These are phyloP conservation scores for Penicillium sclerotigenum DNA, from an alignment of 2,329 filamentous ascomycete genomes.

Conservation along the genomic window DNA sequence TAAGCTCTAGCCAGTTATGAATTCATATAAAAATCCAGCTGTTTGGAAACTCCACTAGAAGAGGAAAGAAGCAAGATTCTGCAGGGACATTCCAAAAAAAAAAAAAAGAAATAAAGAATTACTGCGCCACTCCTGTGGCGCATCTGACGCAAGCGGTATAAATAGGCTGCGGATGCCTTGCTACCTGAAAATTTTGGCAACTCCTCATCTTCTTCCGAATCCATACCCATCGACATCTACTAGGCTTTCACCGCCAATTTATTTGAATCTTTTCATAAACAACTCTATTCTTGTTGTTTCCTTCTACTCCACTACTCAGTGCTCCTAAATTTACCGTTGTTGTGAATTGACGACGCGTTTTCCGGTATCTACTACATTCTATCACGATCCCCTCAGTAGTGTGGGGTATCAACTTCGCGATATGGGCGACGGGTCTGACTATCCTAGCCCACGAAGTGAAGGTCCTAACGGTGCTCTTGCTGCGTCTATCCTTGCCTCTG, in stretches of 20 bases:
- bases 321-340: slow-evolving; percentile 1
- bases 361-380: slow-evolving; percentile 20
- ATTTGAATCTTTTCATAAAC: background rate
- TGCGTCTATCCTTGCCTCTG: slow-evolving; percentile 34
- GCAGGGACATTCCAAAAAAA: slow-evolving; percentile 1
- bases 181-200: slow-evolving; percentile 29
- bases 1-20: slow-evolving; percentile 5
- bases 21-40: slow-evolving; percentile 1
- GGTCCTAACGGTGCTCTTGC: slow-evolving; percentile 34
- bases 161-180: slow-evolving; percentile 24
- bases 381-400: slow-evolving; percentile 24
- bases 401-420: slow-evolving; percentile 32
- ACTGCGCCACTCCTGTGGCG: slow-evolving; percentile 22
- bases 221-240: slow-evolving; percentile 13
- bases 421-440: slow-evolving; percentile 44
- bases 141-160: slow-evolving; percentile 5
- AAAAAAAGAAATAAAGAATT: slow-evolving; percentile 4
- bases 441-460: slow-evolving; percentile 45
- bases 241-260: slow-evolving; percentile 6
- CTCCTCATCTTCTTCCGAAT: slow-evolving; percentile 10
- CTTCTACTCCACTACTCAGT: background rate
- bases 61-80: background rate
- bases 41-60: slow-evolving; percentile 9
- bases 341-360: slow-evolving; percentile 21
- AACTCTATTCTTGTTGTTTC: background rate